phyloP scores from a whole-genome alignment of 345 rosid species.

The Mallotus nudiflorus region DNA sequence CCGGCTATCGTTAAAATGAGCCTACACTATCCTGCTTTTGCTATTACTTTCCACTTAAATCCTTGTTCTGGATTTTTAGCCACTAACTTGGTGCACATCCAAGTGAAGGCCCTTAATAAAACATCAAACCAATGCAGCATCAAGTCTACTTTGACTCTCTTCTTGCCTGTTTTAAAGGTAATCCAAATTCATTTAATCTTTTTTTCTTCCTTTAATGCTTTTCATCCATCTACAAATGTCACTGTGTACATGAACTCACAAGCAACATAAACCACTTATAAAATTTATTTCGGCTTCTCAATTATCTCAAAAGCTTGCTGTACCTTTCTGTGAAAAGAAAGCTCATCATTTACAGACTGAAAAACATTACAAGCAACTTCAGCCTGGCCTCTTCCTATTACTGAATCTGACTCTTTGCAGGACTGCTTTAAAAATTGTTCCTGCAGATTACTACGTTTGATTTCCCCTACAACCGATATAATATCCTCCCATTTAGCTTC shows the following conservation, averaged over 20 bases:
- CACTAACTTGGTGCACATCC: no score
- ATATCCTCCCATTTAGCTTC: constrained; percentile 3
- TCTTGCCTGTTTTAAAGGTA: neutral
- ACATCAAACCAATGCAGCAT: neutral
- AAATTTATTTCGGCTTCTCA: constrained; percentile 29
- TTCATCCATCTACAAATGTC: neutral
- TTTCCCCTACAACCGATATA: constrained; percentile 8
- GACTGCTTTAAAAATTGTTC: constrained; percentile 46
- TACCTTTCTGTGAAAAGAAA: constrained; percentile 40
- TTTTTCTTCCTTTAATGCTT: neutral
- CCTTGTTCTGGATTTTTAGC: no score
- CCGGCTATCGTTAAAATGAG: no score
- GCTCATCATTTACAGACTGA: constrained; percentile 33
- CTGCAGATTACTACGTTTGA: constrained; percentile 30
- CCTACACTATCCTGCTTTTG: no score
- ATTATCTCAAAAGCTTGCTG: constrained; percentile 24
- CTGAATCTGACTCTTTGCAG: constrained; percentile 20
- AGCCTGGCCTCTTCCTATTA: constrained; percentile 10
- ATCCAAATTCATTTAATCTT: neutral
- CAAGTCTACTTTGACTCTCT: neutral
- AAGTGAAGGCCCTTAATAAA: no score
- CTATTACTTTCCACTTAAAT: no score
- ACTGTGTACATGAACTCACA: neutral
- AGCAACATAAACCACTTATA: constrained; percentile 17
- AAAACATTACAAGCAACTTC: constrained; percentile 21